phyloP scores from a whole-genome alignment of 1,284 basidiomycete species.

The Cryptococcus floricola region DNA sequence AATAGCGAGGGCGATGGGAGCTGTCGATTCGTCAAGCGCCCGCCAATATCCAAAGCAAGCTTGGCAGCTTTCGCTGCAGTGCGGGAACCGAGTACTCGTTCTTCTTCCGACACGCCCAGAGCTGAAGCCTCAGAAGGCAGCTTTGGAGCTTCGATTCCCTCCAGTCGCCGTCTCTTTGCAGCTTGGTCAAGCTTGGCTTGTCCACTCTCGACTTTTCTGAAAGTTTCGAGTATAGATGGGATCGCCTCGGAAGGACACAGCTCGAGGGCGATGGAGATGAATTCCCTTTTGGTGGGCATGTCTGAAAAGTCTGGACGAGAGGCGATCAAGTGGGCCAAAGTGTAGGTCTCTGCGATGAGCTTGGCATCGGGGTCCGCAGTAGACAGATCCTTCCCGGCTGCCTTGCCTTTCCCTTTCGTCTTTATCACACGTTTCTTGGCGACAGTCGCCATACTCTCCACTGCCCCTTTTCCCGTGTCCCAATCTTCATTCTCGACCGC shows the following conservation, averaged over 20 bases:
- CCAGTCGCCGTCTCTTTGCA: slow-evolving; percentile 19
- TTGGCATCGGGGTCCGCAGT: background rate
- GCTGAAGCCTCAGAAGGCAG: slow-evolving; percentile 1
- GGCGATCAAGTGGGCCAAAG: slow-evolving; percentile 55
- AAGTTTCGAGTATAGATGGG: slow-evolving; percentile 65
- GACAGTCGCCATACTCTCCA: slow-evolving; percentile 65
- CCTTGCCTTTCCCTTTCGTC: background rate
- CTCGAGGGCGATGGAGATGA: slow-evolving; percentile 78
- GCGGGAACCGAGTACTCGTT: slow-evolving; percentile 41
- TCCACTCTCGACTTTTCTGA: slow-evolving; percentile 56
- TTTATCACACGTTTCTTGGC: slow-evolving; percentile 42
- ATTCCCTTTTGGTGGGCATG: slow-evolving; percentile 60
- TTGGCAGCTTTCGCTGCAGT: slow-evolving; percentile 44
- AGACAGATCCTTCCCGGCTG: slow-evolving; percentile 3
- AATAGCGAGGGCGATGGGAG: background rate
- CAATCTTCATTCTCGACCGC: slow-evolving; percentile 78
- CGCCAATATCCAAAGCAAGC: slow-evolving; percentile 32
- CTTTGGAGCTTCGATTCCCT: slow-evolving; percentile 14
- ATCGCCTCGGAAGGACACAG: slow-evolving; percentile 79
- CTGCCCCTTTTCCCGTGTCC: slow-evolving; percentile 63
- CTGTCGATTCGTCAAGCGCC: slow-evolving; percentile 6
- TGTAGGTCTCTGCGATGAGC: slow-evolving; percentile 55
- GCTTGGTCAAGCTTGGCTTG: slow-evolving; percentile 29
- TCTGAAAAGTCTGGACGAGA: slow-evolving; percentile 71
- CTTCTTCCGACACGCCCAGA: slow-evolving; percentile 13